Percentiles rank a stretch among this genome's conserved stretches.
phyloP scores from a whole-genome alignment of 2,329 filamentous ascomycete genomes.

The Fusarium cyanostomum region DNA sequence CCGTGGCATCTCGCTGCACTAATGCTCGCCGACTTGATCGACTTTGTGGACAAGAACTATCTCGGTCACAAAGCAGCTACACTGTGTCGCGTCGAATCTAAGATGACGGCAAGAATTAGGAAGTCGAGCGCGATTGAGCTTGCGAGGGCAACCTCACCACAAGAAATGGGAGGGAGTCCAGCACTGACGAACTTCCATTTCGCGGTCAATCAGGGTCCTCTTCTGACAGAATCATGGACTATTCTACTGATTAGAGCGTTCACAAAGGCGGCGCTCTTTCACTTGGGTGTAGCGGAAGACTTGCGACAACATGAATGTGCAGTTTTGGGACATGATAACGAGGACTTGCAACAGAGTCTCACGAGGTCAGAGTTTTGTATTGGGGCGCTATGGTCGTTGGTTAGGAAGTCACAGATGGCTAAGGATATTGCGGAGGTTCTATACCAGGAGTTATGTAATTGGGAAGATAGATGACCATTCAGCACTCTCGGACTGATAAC shows the following conservation, averaged over 20 bases:
- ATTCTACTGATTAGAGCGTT: constrained; percentile 63
- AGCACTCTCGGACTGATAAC: too few species aligned
- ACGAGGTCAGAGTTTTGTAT: constrained; percentile 58
- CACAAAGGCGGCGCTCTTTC: constrained; percentile 53
- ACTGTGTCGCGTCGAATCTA: constrained; percentile 36
- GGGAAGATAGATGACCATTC: too few species aligned
- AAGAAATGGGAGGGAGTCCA: constrained; percentile 6
- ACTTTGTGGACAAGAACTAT: constrained; percentile 55
- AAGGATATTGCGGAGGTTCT: constrained; percentile 33
- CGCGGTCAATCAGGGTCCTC: constrained; percentile 61
- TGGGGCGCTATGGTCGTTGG: constrained; percentile 62
- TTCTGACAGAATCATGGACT: constrained; percentile 69
- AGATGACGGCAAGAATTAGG: constrained; percentile 53
- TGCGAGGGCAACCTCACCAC: constrained; percentile 54
- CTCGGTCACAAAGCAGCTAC: constrained; percentile 36
- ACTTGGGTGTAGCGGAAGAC: constrained; percentile 47
- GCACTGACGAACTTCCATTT: constrained; percentile 57
- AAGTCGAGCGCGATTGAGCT: constrained; percentile 56
- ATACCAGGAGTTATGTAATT: constrained; percentile 52
- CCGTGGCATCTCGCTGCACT: constrained; percentile 67
- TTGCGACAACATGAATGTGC: constrained; percentile 30
- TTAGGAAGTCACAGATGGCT: constrained; percentile 62
- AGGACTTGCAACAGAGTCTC: constrained; percentile 43
- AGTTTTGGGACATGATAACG: constrained; percentile 37
- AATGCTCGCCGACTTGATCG: constrained; percentile 64